phyloP scores from a whole-genome alignment of 305 asterid species.

The Fraxinus ornus region DNA sequence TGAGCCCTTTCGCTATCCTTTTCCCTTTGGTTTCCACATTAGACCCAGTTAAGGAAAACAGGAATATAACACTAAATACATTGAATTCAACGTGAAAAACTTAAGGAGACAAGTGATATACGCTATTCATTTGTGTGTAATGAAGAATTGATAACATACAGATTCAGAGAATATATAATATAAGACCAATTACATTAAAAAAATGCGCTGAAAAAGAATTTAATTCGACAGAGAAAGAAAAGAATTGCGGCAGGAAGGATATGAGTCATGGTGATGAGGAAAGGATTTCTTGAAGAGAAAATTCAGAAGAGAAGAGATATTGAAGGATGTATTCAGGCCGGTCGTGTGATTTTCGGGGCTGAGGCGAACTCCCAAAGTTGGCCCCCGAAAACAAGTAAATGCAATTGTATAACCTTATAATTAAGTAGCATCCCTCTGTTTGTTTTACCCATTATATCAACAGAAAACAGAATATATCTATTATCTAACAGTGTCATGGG shows the following conservation, averaged over 20 bases:
- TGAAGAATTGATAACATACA: not conserved
- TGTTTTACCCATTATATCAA: not conserved
- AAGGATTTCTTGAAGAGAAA: conserved; percentile 24
- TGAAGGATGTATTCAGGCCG: not conserved
- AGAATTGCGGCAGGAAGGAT: conserved; percentile 50
- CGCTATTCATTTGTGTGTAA: not conserved
- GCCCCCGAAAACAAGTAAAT: too few relatives aligned
- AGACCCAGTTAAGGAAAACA: conserved; percentile 49
- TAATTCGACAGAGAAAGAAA: not conserved
- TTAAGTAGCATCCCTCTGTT: not conserved
- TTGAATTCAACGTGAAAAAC: not conserved
- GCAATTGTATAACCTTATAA: not conserved
- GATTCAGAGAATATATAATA: not conserved
- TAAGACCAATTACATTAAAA: not conserved
- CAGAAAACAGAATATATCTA: too few relatives aligned
- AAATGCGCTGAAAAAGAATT: not conserved
- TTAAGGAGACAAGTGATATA: not conserved
- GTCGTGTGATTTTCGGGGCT: too few relatives aligned
- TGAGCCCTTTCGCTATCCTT: conserved; percentile 77
- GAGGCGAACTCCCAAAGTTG: too few relatives aligned
- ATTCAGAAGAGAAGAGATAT: conserved; percentile 9
- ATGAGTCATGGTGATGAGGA: conserved; percentile 57
- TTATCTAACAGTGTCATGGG: not conserved
- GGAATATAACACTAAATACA: not conserved
- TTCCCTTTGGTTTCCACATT: conserved; percentile 85